phyloP scores from a whole-genome alignment of 2,329 filamentous ascomycete species.

The Trichoderma hamatum region DNA sequence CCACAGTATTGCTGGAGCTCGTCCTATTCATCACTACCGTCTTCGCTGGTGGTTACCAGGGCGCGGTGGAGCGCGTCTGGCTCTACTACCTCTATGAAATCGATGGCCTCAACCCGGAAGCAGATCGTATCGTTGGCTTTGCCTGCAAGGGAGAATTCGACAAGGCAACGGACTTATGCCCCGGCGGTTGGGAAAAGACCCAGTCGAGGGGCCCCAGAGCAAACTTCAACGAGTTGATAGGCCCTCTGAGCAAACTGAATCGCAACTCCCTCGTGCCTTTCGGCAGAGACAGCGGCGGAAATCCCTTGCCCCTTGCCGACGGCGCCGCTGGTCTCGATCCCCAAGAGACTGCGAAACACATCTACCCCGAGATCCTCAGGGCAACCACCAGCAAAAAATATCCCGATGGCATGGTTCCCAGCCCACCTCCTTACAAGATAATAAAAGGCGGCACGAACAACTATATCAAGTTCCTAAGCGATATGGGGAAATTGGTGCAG shows the following conservation, averaged over 20 bases:
- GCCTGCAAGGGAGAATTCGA: background rate
- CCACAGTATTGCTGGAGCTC: background rate
- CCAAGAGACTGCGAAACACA: slow-evolving; percentile 1
- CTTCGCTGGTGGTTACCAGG: background rate
- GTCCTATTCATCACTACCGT: background rate
- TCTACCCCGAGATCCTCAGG: background rate
- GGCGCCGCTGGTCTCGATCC: background rate
- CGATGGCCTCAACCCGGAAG: background rate
- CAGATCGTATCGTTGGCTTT: background rate
- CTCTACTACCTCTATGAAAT: slow-evolving; percentile 9
- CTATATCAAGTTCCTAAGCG: background rate
- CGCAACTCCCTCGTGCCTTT: background rate
- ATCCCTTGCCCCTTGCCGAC: background rate
- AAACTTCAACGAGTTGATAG: background rate
- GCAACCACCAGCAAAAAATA: background rate
- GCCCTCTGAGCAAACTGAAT: background rate
- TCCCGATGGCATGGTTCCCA: background rate
- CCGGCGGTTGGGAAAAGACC: background rate
- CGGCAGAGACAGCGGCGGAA: background rate
- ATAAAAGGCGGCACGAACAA: background rate
- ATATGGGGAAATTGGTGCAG: background rate
- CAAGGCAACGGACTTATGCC: background rate
- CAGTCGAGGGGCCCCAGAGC: background rate
- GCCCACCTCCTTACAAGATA: background rate
- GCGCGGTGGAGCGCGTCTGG: background rate